Evolutionary conservation across 179 eudicot genomes (phyloP), one percentile per base, ranked within the genome.

Genomic region (Beta macrorhiza): DNA sequence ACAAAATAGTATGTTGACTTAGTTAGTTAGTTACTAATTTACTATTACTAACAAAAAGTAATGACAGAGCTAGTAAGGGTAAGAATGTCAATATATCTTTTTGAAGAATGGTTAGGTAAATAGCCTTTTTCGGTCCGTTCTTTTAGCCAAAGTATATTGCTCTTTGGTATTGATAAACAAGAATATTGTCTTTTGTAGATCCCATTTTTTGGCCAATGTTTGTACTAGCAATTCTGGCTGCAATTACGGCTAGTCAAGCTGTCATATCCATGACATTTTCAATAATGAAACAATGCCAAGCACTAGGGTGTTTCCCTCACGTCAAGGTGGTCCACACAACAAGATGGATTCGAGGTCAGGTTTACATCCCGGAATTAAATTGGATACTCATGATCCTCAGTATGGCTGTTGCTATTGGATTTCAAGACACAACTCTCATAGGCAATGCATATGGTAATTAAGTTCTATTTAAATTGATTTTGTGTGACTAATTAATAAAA

Each of bases 321-420:
- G 87, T 85, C 10, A 85, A 85, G 83, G 69, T 80, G 51, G 85
- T 82, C 11, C 82, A 80, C 78, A 85, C 88, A 29, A 77, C 88
- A 59, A 85, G 84, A 68, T 83, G 85, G 86, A 85, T 85, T 53
- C 74, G 57, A 67, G 88, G 86, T 51, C 88, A 83, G 42, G 78
- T 85, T 58, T 85, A 85, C 79, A 85, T 85, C 76, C 88, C 85
- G 0, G 88, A 85, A 85, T 80, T 85, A 57, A 85, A 85, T 52
- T 85, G 88, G 88, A 78, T 83, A 44, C 85, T 86, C 56, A 83
- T 86, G 88, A 13, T 80, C 70, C 84, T 86, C 56, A 80, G 82
- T 80, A 77, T 86, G 17, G 55, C 79, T 16, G 84, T 80, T 25
- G 77, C 84, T 49, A 62, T 85, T 45, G 88, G 88, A 64, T 85